Evolutionary conservation across 352 stramenopile species (phyloP).

Genomic region (Pythium sukuiense): DNA sequence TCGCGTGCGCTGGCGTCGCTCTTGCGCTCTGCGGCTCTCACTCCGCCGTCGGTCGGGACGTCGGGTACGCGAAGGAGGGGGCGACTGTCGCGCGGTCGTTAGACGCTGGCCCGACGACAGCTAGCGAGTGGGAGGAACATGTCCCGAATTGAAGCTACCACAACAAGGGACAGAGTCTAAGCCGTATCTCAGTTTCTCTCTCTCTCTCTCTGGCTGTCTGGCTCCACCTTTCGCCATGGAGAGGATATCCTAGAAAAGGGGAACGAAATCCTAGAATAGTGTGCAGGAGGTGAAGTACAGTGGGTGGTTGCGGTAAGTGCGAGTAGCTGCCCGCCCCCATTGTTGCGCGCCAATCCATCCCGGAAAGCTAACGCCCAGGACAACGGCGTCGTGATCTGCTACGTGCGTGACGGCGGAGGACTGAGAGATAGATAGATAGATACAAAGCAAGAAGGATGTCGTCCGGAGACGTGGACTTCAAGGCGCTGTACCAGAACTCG

Average conservation of each 20-base stretch:
- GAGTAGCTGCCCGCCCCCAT: background rate
- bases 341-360: background rate
- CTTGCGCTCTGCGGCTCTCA: slow-evolving; percentile 1
- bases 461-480: slow-evolving; percentile 70
- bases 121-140: background rate
- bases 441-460: slow-evolving; percentile 16
- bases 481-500: slow-evolving; percentile 85
- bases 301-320: background rate
- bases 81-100: slow-evolving; percentile 7
- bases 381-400: background rate
- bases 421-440: background rate
- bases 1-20: slow-evolving; percentile 5
- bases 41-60: background rate
- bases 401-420: background rate
- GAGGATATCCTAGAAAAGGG: background rate
- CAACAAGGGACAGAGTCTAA: background rate
- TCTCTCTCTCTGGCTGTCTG: background rate
- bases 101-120: background rate
- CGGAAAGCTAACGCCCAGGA: background rate
- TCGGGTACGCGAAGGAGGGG: slow-evolving; percentile 3
- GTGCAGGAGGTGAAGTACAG: background rate
- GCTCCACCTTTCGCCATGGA: background rate
- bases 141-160: background rate
- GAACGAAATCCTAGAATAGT: background rate
- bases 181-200: slow-evolving; percentile 5